These are phyloP conservation scores for Lenzites betulinus DNA, from an alignment of 768 basidiomycete species.

Conservation along the genomic window DNA sequence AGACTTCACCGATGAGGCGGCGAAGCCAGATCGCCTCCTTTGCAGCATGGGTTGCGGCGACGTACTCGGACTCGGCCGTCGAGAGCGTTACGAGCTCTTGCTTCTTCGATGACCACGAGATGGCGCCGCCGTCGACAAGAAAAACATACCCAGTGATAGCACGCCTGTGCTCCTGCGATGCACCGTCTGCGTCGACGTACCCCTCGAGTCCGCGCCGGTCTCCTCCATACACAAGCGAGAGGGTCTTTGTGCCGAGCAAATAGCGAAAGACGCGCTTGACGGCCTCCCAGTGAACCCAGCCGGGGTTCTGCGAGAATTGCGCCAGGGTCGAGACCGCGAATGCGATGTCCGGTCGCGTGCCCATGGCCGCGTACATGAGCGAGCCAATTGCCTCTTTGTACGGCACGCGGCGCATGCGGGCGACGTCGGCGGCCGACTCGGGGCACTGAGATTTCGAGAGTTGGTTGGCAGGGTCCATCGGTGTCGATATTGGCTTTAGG, in stretches of 20 bases:
- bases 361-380: constrained; percentile 33
- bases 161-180: constrained; percentile 24
- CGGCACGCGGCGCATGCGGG: constrained; percentile 4
- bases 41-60: constrained; percentile 28
- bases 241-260: not conserved
- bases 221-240: constrained; percentile 11
- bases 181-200: not conserved
- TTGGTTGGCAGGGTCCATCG: constrained; percentile 35
- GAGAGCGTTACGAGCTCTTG: constrained; percentile 41
- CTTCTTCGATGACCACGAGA: constrained; percentile 39
- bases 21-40: constrained; percentile 36
- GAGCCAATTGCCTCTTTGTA: constrained; percentile 27
- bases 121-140: constrained; percentile 32
- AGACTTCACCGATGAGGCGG: constrained; percentile 7
- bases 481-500: constrained; percentile 29
- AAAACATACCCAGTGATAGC: constrained; percentile 42
- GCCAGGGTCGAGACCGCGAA: constrained; percentile 29
- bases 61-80: constrained; percentile 39
- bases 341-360: constrained; percentile 34
- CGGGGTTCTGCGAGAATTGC: too few species aligned
- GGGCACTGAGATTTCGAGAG: constrained; percentile 22
- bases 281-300: not conserved
- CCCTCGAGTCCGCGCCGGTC: constrained; percentile 18
- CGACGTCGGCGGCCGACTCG: not conserved
- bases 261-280: not conserved